Percentiles rank a stretch among this genome's conserved stretches.
phyloP scores from a whole-genome alignment of 2,329 filamentous ascomycete species.

The Beauveria sp. region DNA sequence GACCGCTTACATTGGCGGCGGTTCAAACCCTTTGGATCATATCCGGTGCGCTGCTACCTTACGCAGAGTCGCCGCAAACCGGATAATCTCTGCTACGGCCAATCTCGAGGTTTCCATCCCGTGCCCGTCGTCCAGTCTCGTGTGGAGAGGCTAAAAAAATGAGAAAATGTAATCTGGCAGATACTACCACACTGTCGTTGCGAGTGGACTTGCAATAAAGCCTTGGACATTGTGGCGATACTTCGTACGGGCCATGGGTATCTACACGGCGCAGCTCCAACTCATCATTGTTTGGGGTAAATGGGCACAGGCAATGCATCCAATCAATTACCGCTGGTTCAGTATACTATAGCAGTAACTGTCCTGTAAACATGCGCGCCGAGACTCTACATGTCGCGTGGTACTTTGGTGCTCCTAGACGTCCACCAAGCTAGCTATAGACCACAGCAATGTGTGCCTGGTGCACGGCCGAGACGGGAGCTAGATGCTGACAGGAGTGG shows the following conservation, averaged over 20 bases:
- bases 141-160: background rate
- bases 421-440: background rate
- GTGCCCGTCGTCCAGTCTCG: background rate
- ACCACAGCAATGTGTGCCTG: background rate
- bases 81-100: background rate
- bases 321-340: too few species aligned
- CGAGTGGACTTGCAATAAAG: background rate
- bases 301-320: too few species aligned
- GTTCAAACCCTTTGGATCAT: background rate
- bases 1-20: background rate
- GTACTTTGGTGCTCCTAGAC: background rate
- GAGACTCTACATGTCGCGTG: background rate
- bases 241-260: background rate
- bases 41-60: background rate
- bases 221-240: too few species aligned
- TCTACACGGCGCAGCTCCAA: too few species aligned
- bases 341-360: too few species aligned
- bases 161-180: background rate
- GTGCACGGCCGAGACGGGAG: background rate
- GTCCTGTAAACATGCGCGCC: background rate
- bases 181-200: background rate
- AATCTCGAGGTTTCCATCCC: background rate
- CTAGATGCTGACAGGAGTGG: conserved; percentile 5
- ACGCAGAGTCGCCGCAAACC: background rate
- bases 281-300: too few species aligned